phyloP scores from a whole-genome alignment of 2,329 filamentous ascomycete genomes.

The Pseudocercospora musae region DNA sequence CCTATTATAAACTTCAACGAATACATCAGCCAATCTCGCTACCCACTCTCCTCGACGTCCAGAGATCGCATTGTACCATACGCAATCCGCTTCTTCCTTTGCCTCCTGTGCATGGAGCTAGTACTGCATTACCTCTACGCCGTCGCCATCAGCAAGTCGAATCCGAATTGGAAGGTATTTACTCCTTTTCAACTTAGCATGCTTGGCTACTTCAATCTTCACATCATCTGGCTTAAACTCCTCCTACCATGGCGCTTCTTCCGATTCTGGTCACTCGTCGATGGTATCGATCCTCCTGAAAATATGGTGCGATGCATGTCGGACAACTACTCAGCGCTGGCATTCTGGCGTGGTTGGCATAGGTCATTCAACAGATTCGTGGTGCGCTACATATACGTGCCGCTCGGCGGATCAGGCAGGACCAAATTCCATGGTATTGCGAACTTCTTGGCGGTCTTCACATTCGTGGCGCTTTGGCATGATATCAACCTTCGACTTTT shows the following conservation, averaged over 20 bases:
- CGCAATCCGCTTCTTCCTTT: slow-evolving; percentile 74
- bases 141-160: slow-evolving; percentile 80
- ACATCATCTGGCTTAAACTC: slow-evolving; percentile 96
- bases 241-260: slow-evolving; percentile 98
- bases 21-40: slow-evolving; percentile 82
- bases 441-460: slow-evolving; percentile 85
- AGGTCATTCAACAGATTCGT: slow-evolving; percentile 93
- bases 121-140: slow-evolving; percentile 90
- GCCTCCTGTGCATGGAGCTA: slow-evolving; percentile 84
- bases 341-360: slow-evolving; percentile 97
- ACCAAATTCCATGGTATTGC: slow-evolving; percentile 58
- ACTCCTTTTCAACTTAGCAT: slow-evolving; percentile 83
- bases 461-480: slow-evolving; percentile 96
- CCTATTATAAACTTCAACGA: slow-evolving; percentile 98
- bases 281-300: slow-evolving; percentile 91
- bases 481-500: slow-evolving; percentile 88
- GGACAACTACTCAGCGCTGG: slow-evolving; percentile 85
- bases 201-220: slow-evolving; percentile 91
- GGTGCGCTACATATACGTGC: slow-evolving; percentile 89
- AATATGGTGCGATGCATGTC: slow-evolving; percentile 98
- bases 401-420: slow-evolving; percentile 68
- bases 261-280: slow-evolving; percentile 88
- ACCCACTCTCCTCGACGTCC: slow-evolving; percentile 67
- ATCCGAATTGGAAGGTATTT: slow-evolving; percentile 77
- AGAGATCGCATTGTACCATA: slow-evolving; percentile 70